phyloP scores from a whole-genome alignment of 2,329 filamentous ascomycete genomes.

The Ascochyta viciae-villosae region DNA sequence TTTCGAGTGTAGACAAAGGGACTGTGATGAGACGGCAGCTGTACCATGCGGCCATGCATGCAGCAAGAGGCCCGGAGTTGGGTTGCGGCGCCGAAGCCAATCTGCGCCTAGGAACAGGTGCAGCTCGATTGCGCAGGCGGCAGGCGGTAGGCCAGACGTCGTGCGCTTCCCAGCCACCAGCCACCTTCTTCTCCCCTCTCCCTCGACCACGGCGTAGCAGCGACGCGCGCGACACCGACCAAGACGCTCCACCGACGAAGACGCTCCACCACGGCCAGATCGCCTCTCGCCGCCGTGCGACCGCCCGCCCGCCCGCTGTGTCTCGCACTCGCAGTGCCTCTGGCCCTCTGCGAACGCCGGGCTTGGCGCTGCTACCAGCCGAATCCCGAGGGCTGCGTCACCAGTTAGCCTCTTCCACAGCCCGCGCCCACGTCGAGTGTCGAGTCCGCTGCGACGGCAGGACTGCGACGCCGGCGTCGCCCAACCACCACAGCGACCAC shows the following conservation, averaged over 20 bases:
- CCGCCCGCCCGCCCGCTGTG: background rate
- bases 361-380: slow-evolving; percentile 25
- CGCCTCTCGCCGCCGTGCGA: slow-evolving; percentile 3
- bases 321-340: background rate
- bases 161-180: slow-evolving; percentile 22
- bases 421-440: background rate
- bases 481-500: slow-evolving; percentile 14
- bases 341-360: slow-evolving; percentile 19
- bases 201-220: slow-evolving; percentile 15
- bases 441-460: slow-evolving; percentile 10
- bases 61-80: background rate
- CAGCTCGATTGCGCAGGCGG: slow-evolving; percentile 17
- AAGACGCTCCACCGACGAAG: background rate
- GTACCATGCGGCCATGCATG: background rate
- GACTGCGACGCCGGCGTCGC: slow-evolving; percentile 24
- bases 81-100: slow-evolving; percentile 7
- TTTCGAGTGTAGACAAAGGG: background rate
- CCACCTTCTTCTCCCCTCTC: slow-evolving; percentile 10
- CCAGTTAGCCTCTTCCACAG: slow-evolving; percentile 8
- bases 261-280: slow-evolving; percentile 2
- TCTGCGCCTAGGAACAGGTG: slow-evolving; percentile 18
- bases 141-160: slow-evolving; percentile 28
- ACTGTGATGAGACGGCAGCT: background rate
- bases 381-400: slow-evolving; percentile 29
- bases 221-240: slow-evolving; percentile 7